Evolutionary conservation across 352 stramenopile genomes (phyloP), one percentile per base, ranked within the genome.

Genomic region (Globisporangium okanoganense): DNA sequence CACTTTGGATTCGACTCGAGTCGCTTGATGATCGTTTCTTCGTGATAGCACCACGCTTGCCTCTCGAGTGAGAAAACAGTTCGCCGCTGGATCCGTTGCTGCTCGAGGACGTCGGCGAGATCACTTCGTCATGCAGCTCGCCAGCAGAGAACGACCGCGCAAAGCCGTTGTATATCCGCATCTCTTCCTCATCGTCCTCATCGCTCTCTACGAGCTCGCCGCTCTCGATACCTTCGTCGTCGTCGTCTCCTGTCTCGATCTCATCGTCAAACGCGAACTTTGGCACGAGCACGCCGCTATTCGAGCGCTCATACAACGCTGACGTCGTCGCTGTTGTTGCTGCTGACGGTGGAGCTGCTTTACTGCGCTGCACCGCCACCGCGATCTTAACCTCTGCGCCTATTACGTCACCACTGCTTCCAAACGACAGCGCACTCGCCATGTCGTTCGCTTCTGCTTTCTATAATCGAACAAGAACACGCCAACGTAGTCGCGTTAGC

Each of bases 31-130:
- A 60, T 75, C 18, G 66, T 64, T 56, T 43, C 66, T 57, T 49
- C n/a, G n/a, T 40, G 22, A 43, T n/a, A 20, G 25, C 48, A 14
- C 44, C 56, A 41, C 35, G 51, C 52, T 27, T 63, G 20, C 20
- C 66, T 20, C 1, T 22, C n/a, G 35, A 10, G 12, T 25, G 10
- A 27, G 60, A 29, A 49, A 64, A 72, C 35, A 67, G 58, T 35
- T 82, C 78, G 5, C 56, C 27, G 9, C 40, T 67, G 14, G 78
- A 87, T 12, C 66, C 76, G 44, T 85, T 82, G 62, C 76, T 87
- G 38, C 78, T 85, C 20, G 78, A 85, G 0, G 78, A 87, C 12
- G 78, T 84, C 16, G 78, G 74, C 47, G 78, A 87, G 49, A 73
- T 71, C 44, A 69, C 53, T 56, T 67, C 61, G 38, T 61, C 61